These are phyloP conservation scores for Aspergillus sp. DNA, from an alignment of 2,329 filamentous ascomycete genomes.

Conservation along the genomic window DNA sequence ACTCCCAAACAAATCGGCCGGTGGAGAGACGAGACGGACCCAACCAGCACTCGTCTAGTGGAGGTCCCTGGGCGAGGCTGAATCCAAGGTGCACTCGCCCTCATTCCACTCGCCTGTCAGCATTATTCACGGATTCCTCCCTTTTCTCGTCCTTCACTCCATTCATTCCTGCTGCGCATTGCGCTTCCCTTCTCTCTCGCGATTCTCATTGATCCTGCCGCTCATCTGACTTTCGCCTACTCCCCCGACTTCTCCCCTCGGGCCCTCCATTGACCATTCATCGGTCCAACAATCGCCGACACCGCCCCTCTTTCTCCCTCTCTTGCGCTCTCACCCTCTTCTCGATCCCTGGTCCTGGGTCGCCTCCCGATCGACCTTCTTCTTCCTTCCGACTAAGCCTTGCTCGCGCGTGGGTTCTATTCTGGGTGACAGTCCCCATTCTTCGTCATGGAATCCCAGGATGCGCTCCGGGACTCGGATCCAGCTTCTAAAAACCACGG, in stretches of 20 bases:
- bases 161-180: neutral
- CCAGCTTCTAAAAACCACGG: slow-evolving; percentile 40
- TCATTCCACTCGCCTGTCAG: neutral
- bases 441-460: slow-evolving; percentile 31
- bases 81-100: slow-evolving; percentile 20
- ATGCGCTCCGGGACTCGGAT: slow-evolving; percentile 33
- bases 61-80: slow-evolving; percentile 19
- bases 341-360: neutral
- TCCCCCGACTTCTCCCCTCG: neutral
- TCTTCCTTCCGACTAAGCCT: slow-evolving; percentile 9
- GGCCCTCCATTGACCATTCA: slow-evolving; percentile 5
- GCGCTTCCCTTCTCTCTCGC: neutral
- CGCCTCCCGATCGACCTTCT: neutral
- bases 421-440: slow-evolving; percentile 12
- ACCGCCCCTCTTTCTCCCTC: slow-evolving; percentile 10
- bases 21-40: neutral
- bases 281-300: neutral
- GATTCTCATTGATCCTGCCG: neutral
- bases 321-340: neutral
- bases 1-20: no score
- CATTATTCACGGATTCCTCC: neutral
- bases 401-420: slow-evolving; percentile 22
- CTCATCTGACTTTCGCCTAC: no score
- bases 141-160: neutral
- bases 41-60: no score